Conservation (phyloP, 2,329 filamentous ascomycete genomes). For the Ceratocystis colombiana region DNA sequence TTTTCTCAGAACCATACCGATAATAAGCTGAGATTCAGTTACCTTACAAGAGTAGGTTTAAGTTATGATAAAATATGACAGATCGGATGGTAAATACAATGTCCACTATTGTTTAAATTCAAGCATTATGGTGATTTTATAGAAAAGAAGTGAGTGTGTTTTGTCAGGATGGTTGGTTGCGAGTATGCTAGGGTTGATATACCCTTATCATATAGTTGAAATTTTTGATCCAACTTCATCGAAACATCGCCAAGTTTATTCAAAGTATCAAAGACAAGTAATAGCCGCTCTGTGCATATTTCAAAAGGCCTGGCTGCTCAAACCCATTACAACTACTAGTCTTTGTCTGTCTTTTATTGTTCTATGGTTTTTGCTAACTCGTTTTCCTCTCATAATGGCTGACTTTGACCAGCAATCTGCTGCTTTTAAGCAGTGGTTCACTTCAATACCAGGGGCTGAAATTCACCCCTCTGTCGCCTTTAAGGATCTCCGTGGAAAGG, state of each 20-base stretch:
- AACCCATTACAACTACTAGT: too few species aligned
- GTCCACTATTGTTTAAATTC: too few species aligned
- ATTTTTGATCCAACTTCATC: slow-evolving; percentile 3
- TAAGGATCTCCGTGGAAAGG: slow-evolving; percentile 41
- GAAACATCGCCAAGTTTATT: neutral
- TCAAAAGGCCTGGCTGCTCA: neutral
- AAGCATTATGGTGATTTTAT: too few species aligned
- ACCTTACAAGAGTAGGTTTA: neutral
- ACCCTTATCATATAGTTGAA: neutral
- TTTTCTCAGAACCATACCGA: neutral
- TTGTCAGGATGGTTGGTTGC: too few species aligned
- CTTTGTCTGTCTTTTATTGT: neutral
- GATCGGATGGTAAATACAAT: too few species aligned
- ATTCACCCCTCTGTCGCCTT: slow-evolving; percentile 46
- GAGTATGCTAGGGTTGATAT: neutral
- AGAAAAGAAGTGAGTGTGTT: too few species aligned
- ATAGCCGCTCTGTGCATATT: neutral
- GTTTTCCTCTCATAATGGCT: slow-evolving; percentile 29
- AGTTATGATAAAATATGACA: too few species aligned
- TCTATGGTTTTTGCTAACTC: neutral
- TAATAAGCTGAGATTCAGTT: neutral
- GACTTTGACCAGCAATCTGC: slow-evolving; percentile 39
- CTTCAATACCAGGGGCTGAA: slow-evolving; percentile 40
- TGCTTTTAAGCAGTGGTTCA: slow-evolving; percentile 47
- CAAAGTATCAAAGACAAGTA: neutral